These are phyloP conservation scores for Isabelozyma gotoi DNA, from an alignment of 805 yeast species.

Conservation along the genomic window DNA sequence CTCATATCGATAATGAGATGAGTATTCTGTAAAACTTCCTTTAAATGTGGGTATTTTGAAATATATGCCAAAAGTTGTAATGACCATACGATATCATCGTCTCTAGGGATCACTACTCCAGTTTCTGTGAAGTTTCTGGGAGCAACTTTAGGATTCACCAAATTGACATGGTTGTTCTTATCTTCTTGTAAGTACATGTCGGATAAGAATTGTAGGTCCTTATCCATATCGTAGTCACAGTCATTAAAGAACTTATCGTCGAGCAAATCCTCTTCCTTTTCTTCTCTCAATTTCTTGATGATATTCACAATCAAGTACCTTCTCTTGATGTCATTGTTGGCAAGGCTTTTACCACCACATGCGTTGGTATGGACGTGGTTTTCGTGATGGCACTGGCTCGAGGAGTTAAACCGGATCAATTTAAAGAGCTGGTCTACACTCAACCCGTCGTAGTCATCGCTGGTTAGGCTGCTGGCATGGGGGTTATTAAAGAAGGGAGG, in stretches of 20 bases:
- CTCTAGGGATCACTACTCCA: slow-evolving; percentile 83
- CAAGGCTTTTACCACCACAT: slow-evolving; percentile 9
- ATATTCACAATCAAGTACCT: slow-evolving; percentile 35
- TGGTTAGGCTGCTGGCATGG: slow-evolving; percentile 21
- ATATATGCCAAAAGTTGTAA: slow-evolving; percentile 88
- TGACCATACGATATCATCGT: slow-evolving; percentile 93
- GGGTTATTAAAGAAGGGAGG: slow-evolving; percentile 19
- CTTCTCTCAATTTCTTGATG: slow-evolving; percentile 35
- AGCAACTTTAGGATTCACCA: slow-evolving; percentile 30
- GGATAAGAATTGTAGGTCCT: slow-evolving; percentile 37
- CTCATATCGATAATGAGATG: slow-evolving; percentile 70
- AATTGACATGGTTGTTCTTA: slow-evolving; percentile 16
- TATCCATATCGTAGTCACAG: slow-evolving; percentile 42
- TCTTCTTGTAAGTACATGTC: slow-evolving; percentile 41
- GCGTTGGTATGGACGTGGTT: background rate
- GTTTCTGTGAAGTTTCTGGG: slow-evolving; percentile 44
- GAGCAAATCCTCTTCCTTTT: slow-evolving; percentile 32
- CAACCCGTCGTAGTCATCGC: slow-evolving; percentile 40
- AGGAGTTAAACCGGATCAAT: slow-evolving; percentile 26
- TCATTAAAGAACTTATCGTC: slow-evolving; percentile 30
- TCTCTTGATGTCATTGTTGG: slow-evolving; percentile 32
- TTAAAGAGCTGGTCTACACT: slow-evolving; percentile 38
- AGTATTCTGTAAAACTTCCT: slow-evolving; percentile 70
- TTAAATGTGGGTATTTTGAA: slow-evolving; percentile 82
- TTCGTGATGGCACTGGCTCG: slow-evolving; percentile 6